Evolutionary conservation across 345 rosid species (phyloP).

Genomic region (Hibiscus tridactylites): DNA sequence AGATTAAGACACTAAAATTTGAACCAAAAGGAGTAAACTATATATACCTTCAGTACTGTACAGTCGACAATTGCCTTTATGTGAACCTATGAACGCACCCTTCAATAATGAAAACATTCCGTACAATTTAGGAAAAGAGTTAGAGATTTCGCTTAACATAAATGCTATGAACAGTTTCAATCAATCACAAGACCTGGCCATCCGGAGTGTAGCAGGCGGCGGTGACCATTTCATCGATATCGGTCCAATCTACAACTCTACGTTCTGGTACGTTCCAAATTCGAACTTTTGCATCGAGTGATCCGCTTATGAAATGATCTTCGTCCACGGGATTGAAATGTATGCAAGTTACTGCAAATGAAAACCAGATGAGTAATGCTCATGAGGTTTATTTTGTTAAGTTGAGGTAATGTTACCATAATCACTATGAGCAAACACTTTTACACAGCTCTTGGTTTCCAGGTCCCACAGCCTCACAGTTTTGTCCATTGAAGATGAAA

Average conservation of each 20-base stretch:
- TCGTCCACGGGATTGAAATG: conserved; percentile 93
- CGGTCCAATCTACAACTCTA: conserved; percentile 74
- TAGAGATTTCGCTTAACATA: background rate
- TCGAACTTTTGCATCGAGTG: conserved; percentile 86
- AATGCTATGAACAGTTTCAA: background rate
- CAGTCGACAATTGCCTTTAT: conserved; percentile 67
- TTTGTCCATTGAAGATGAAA: conserved; percentile 97
- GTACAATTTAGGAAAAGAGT: background rate
- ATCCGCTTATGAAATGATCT: conserved; percentile 81
- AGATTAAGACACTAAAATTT: background rate
- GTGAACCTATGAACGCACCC: conserved; percentile 75
- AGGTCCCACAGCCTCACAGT: conserved; percentile 91
- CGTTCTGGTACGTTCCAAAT: conserved; percentile 75
- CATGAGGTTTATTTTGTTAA: no score
- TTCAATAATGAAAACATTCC: conserved; percentile 18
- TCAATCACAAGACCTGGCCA: conserved; percentile 52
- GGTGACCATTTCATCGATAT: conserved; percentile 92
- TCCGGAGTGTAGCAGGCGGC: conserved; percentile 87
- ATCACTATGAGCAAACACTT: conserved; percentile 87
- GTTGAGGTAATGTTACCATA: conserved; percentile 46
- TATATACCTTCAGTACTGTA: conserved; percentile 68
- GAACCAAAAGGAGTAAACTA: background rate
- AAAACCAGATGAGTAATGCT: background rate
- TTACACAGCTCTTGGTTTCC: conserved; percentile 68
- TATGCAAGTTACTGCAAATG: conserved; percentile 72